phyloP scores from a whole-genome alignment of 2,329 filamentous ascomycete species.

The Nakataea oryzae region DNA sequence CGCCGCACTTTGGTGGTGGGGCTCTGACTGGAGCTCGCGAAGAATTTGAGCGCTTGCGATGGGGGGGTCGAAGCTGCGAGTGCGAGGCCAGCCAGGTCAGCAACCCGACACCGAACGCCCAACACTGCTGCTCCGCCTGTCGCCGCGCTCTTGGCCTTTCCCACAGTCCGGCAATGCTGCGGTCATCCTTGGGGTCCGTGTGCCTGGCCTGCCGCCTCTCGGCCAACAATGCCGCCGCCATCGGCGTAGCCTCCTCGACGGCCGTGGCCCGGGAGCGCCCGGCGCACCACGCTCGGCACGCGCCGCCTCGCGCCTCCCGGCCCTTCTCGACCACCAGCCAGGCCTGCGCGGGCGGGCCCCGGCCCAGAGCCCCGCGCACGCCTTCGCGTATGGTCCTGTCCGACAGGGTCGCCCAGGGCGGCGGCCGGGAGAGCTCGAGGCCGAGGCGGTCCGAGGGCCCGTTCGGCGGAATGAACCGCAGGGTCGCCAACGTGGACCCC shows the following conservation, averaged over 20 bases:
- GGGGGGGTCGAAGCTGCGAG: not conserved
- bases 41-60: not conserved
- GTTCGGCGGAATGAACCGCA: conserved; percentile 47
- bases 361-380: conserved; percentile 1
- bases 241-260: not conserved
- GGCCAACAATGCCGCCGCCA: not conserved
- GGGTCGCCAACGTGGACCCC: conserved; percentile 28
- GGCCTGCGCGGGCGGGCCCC: not conserved
- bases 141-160: not conserved
- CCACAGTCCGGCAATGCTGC: conserved; percentile 7
- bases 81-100: not conserved
- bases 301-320: not conserved
- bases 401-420: conserved; percentile 31
- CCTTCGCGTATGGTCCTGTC: conserved; percentile 51
- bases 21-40: not conserved
- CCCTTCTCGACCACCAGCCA: conserved; percentile 5
- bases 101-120: not conserved
- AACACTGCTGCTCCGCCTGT: not conserved
- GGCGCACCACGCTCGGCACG: not conserved
- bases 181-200: conserved; percentile 4
- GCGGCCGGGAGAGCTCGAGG: conserved; percentile 11
- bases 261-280: not conserved
- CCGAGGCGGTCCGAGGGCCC: conserved; percentile 33
- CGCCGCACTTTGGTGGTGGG: not conserved
- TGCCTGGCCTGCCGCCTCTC: conserved; percentile 11